Base-by-base conservation (phyloP, 129 eudicot genomes). In the Chrysanthemum seticuspe region DNA sequence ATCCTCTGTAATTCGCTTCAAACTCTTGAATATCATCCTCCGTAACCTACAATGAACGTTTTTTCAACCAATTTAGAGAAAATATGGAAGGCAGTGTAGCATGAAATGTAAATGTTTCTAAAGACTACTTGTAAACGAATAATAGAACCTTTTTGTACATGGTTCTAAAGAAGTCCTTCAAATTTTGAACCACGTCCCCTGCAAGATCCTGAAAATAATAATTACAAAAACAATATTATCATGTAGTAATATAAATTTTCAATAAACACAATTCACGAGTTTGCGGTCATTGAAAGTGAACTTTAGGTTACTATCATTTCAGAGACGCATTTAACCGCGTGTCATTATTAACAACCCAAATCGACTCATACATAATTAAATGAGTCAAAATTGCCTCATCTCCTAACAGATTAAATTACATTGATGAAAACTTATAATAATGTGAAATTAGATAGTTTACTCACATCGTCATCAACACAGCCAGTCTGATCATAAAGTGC, bases 401-500 rank as follows among this genome's bases (percentile, higher is more conserved):
- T 36, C 0, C 9, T 36, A 36, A 36, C 45, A 6, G 1, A 36
- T 36, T 5, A 36, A 36, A 5, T 36, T 1, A 36, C 45, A 36
- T 45, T 15, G 5, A 31, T 36, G 25, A 66, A 23, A 67, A 57
- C 14, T 67, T 23, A 0, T 3, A 56, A 36, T 51, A 56, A 8
- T 6, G 15, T 15, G 19, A 45, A 29, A 11, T 51, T 12, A 3
- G 7, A 15, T 52, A 10, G 1, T 55, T 45, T 13, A 89, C 96
- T 89, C 49, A 91, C 97, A 64, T 69, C 85, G 78, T 91, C 97
- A 70, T 91, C 95, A 64, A 85, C 79, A 74, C 87, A 82, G 10
- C 97, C 95, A 62, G 95, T 91, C 79, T 88, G 89, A 81, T 91
- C 97, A 86, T 91, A 88, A 15, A 83, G 88, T 29, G 83, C 76